Percentiles rank a stretch among this genome's conserved stretches.
Evolutionary conservation across 306 rosid genomes (phyloP).

Genomic region (Luffa aegyptiaca): DNA sequence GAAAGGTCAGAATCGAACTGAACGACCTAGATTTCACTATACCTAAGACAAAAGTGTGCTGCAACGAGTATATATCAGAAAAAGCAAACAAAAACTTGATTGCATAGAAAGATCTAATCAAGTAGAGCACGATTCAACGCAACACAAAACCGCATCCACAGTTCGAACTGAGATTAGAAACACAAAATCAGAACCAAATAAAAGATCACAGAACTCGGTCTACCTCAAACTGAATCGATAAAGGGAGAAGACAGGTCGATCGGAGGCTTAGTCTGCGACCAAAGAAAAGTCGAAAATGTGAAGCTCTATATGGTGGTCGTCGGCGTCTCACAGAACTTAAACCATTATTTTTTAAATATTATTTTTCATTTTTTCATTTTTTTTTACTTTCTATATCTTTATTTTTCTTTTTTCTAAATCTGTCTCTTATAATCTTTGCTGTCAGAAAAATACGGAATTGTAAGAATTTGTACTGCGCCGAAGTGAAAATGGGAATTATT

Average conservation of each 20-base stretch:
- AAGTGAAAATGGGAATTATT: neutral
- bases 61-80: neutral
- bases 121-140: constrained; percentile 1
- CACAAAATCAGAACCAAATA: neutral
- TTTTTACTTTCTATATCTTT: no score
- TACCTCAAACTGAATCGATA: constrained; percentile 33
- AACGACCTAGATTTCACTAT: neutral
- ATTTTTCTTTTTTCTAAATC: neutral
- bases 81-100: neutral
- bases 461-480: constrained; percentile 7
- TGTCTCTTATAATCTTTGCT: constrained; percentile 11
- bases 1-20: neutral
- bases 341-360: constrained; percentile 6
- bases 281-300: constrained; percentile 41
- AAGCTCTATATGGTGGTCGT: constrained; percentile 78
- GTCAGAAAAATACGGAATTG: constrained; percentile 13
- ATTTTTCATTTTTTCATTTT: neutral
- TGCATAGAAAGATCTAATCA: constrained; percentile 17
- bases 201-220: constrained; percentile 26
- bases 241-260: constrained; percentile 17
- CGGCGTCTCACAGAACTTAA: constrained; percentile 51
- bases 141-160: constrained; percentile 1
- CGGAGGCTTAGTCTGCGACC: constrained; percentile 14
- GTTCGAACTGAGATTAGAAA: constrained; percentile 8
- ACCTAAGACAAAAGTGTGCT: neutral